phyloP scores from a whole-genome alignment of 345 rosid genomes.

The Pseudoturritis turrita region DNA sequence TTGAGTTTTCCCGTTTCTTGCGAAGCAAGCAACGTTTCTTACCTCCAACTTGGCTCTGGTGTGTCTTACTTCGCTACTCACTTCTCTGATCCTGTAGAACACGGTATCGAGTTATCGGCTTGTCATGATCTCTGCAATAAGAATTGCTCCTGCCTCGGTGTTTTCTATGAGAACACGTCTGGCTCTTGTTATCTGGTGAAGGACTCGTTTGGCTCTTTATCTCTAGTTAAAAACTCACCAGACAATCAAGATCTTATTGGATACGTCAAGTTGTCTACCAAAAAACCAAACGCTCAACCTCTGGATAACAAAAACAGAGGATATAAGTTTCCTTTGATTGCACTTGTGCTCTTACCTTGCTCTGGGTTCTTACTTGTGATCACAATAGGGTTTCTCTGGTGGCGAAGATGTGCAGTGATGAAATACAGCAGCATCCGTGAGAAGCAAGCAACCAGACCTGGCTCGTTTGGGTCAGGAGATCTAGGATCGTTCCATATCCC shows the following conservation, averaged over 20 bases:
- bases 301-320: conserved; percentile 7
- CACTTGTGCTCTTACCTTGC: conserved; percentile 62
- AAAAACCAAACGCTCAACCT: not conserved
- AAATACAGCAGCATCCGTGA: conserved; percentile 27
- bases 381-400: conserved; percentile 45
- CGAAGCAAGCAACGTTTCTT: conserved; percentile 40
- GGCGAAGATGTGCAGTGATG: conserved; percentile 47
- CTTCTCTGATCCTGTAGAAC: conserved; percentile 45
- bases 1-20: conserved; percentile 56
- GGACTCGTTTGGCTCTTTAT: conserved; percentile 61
- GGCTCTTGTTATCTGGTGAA: conserved; percentile 59
- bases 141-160: conserved; percentile 69
- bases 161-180: conserved; percentile 57
- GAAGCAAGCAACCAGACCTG: conserved; percentile 34
- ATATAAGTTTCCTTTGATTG: conserved; percentile 44
- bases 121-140: conserved; percentile 58
- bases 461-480: conserved; percentile 53
- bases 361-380: conserved; percentile 41
- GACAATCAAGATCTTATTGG: conserved; percentile 36
- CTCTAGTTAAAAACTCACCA: conserved; percentile 25
- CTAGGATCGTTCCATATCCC: conserved; percentile 69
- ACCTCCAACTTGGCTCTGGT: conserved; percentile 45
- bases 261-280: conserved; percentile 19
- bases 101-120: conserved; percentile 38
- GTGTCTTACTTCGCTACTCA: conserved; percentile 49